These are phyloP conservation scores for Nicotiana attenuata DNA, from an alignment of 257 asterid species.

Conservation along the genomic window DNA sequence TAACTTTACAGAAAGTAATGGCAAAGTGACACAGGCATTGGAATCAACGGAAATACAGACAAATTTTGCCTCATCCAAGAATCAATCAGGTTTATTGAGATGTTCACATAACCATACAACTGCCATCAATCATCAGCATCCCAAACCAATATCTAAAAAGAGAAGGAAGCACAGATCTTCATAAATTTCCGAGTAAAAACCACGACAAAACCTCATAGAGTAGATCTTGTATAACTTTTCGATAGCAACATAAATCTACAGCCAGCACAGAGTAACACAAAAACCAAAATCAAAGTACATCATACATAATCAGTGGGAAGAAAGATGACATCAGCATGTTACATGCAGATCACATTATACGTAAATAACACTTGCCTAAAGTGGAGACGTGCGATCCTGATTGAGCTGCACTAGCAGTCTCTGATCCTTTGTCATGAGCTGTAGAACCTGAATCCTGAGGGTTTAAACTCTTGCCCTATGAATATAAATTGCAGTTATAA, in stretches of 20 bases:
- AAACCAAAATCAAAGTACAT: background rate
- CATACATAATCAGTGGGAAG: background rate
- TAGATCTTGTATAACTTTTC: background rate
- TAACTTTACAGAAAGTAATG: background rate
- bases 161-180: background rate
- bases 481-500: background rate
- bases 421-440: slow-evolving; percentile 40
- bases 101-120: background rate
- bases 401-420: slow-evolving; percentile 35
- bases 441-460: slow-evolving; percentile 33
- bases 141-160: background rate
- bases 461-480: slow-evolving; percentile 11
- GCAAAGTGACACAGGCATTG: background rate
- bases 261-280: background rate
- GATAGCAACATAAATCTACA: background rate
- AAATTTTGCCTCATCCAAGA: background rate
- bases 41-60: background rate
- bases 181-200: background rate
- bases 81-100: background rate
- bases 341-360: background rate
- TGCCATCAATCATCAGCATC: slow-evolving; percentile 1
- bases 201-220: background rate
- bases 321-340: background rate
- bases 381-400: slow-evolving; percentile 25
- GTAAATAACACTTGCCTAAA: slow-evolving; percentile 28